These are phyloP conservation scores for Cercospora sp. DNA, from an alignment of 2,329 filamentous ascomycete genomes.

Conservation along the genomic window DNA sequence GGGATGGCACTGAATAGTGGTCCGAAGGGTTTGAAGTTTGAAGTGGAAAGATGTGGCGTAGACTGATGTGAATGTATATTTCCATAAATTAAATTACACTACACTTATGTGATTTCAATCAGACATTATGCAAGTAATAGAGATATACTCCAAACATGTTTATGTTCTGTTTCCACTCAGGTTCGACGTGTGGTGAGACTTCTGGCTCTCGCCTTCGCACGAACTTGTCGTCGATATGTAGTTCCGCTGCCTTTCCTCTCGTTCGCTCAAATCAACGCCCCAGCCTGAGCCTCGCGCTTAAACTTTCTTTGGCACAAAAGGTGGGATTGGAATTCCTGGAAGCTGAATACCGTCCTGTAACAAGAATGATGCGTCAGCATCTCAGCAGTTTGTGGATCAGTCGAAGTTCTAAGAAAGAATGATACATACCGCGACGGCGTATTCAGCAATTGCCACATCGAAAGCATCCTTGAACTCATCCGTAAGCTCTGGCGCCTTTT, in stretches of 20 bases:
- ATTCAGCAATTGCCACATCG: constrained; percentile 13
- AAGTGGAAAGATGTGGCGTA: neutral
- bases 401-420: neutral
- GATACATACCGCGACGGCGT: neutral
- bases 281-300: neutral
- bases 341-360: neutral
- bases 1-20: neutral
- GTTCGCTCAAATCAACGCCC: neutral
- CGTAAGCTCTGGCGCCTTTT: constrained; percentile 2
- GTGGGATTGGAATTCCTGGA: neutral
- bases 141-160: neutral
- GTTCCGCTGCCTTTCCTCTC: neutral
- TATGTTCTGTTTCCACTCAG: neutral
- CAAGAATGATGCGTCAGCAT: neutral
- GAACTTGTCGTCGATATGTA: neutral
- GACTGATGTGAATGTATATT: neutral
- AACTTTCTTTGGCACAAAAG: neutral
- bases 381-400: neutral
- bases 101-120: neutral
- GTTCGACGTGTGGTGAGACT: neutral
- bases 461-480: constrained; percentile 7
- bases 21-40: neutral
- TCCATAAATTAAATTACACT: neutral
- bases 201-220: neutral
- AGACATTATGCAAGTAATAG: neutral